Percentiles rank a stretch among this genome's conserved stretches.
Conservation (phyloP, 192 early-diverging fungal genomes). For the Backusella morwellensis region DNA sequence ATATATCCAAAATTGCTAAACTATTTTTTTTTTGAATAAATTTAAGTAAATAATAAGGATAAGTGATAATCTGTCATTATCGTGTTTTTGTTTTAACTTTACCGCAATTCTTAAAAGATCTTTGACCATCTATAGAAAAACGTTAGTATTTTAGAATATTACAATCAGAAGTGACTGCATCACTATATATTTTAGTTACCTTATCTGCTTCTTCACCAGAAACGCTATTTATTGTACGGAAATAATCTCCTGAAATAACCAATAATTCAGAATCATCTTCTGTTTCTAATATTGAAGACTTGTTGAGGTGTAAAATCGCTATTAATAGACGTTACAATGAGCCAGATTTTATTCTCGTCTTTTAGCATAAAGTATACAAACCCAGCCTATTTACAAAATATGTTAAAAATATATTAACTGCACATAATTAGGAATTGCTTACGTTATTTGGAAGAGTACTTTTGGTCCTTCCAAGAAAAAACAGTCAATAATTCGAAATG, state of each 20-base stretch:
- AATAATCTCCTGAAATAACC: slow-evolving; percentile 86
- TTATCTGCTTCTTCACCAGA: background rate
- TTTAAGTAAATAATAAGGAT: background rate
- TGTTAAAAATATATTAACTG: background rate
- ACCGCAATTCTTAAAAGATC: slow-evolving; percentile 80
- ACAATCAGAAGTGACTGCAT: background rate
- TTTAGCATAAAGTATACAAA: background rate
- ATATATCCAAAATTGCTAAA: slow-evolving; percentile 80
- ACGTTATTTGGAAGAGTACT: slow-evolving; percentile 90
- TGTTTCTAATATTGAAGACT: slow-evolving; percentile 59
- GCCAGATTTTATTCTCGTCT: background rate
- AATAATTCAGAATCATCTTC: slow-evolving; percentile 77
- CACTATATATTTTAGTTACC: background rate
- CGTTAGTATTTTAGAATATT: background rate
- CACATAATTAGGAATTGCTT: slow-evolving; percentile 17
- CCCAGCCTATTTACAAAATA: background rate
- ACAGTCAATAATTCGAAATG: slow-evolving; percentile 90
- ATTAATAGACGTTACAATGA: background rate
- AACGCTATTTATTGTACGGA: slow-evolving; percentile 72
- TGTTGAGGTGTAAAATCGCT: slow-evolving; percentile 93
- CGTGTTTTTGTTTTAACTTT: background rate
- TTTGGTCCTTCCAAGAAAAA: slow-evolving; percentile 97
- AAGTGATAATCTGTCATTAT: background rate
- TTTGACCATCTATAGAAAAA: slow-evolving; percentile 63
- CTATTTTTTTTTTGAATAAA: slow-evolving; percentile 18